These are phyloP conservation scores for Austroboletus olivaceoglutinosus DNA, from an alignment of 1,284 basidiomycete genomes.

Conservation along the genomic window DNA sequence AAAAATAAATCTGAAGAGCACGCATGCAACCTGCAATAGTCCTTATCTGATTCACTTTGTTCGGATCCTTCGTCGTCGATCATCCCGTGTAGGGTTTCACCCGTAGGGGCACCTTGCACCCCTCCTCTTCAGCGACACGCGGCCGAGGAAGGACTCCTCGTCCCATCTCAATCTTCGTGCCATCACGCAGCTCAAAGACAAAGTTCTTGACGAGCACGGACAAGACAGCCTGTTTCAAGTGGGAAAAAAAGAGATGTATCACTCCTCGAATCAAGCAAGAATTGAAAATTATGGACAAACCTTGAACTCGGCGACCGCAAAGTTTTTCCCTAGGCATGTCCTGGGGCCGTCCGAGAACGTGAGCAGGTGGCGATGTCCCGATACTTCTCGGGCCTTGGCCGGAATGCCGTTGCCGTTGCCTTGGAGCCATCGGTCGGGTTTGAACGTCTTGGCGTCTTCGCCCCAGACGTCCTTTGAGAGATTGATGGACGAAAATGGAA, in stretches of 20 bases:
- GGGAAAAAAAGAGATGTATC: not conserved
- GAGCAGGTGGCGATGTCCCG: conserved; percentile 41
- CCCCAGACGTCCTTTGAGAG: conserved; percentile 48
- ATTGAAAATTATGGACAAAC: conserved; percentile 22
- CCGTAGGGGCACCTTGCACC: conserved; percentile 15
- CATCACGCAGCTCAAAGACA: conserved; percentile 17
- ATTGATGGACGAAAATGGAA: conserved; percentile 47
- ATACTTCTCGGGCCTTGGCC: conserved; percentile 35
- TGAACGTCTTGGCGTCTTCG: conserved; percentile 35
- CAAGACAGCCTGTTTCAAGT: conserved; percentile 7
- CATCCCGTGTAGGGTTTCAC: conserved; percentile 2
- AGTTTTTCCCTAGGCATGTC: conserved; percentile 42
- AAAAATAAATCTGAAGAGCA: too few relatives aligned
- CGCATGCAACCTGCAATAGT: too few relatives aligned
- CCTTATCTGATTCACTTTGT: too few relatives aligned
- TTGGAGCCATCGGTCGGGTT: conserved; percentile 39
- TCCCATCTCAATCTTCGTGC: conserved; percentile 16
- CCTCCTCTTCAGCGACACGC: conserved; percentile 15
- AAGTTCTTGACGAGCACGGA: conserved; percentile 17
- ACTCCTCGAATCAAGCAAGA: not conserved
- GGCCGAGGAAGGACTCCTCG: conserved; percentile 18
- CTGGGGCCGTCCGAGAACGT: conserved; percentile 42
- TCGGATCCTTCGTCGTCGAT: too few relatives aligned
- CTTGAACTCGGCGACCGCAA: conserved; percentile 49
- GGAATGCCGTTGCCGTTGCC: conserved; percentile 12